Percentiles rank a stretch among this genome's conserved stretches.
phyloP scores from a whole-genome alignment of 2,329 filamentous ascomycete genomes.

The Colletotrichum sp. region DNA sequence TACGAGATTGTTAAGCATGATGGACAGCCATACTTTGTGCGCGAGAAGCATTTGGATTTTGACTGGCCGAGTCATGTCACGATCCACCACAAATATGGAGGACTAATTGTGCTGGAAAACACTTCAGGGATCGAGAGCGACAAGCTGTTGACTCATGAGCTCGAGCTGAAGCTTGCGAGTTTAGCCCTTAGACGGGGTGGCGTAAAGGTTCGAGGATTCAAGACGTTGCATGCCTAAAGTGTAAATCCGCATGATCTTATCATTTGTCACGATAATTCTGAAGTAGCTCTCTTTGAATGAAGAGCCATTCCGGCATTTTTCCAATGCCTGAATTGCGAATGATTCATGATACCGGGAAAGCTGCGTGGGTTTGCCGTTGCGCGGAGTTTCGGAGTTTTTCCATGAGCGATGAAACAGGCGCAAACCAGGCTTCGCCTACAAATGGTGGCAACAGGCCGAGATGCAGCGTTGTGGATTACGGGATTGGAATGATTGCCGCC shows the following conservation, averaged over 20 bases:
- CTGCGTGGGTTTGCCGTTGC: accelerated
- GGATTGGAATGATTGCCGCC: accelerated
- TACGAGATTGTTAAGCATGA: not conserved
- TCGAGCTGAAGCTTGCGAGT: not conserved
- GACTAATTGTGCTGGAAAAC: not conserved
- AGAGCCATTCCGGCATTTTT: accelerated
- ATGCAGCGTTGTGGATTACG: accelerated
- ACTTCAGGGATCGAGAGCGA: not conserved
- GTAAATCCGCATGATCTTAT: not conserved
- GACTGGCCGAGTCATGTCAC: not conserved
- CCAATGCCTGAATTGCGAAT: not conserved
- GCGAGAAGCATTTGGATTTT: not conserved
- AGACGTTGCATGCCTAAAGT: not conserved
- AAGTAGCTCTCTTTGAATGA: not conserved
- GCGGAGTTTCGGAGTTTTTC: not conserved
- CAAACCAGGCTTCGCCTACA: accelerated
- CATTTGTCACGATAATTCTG: not conserved
- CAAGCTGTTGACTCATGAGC: not conserved
- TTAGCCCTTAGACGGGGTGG: not conserved
- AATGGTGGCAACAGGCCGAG: not conserved
- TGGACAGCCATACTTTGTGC: not conserved
- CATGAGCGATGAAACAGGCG: accelerated
- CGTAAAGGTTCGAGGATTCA: not conserved
- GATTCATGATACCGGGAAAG: not conserved
- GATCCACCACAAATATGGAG: not conserved